Percentiles rank a stretch among this genome's conserved stretches.
Conservation (phyloP, 805 yeast genomes). For the Metschnikowia matae region DNA sequence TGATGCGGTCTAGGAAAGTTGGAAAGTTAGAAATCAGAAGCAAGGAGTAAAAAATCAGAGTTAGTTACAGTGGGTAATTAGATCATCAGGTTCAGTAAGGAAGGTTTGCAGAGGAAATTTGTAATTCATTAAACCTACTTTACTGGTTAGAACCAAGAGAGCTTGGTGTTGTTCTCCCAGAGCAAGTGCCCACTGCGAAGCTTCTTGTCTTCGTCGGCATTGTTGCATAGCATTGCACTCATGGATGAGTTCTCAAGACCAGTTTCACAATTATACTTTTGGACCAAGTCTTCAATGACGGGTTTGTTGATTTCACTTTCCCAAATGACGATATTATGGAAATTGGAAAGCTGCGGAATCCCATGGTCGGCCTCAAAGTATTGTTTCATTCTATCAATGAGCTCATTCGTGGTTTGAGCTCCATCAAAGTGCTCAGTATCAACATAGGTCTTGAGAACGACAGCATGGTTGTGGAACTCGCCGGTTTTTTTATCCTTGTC, state of each 20-base stretch:
- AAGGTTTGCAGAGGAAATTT: too few relatives aligned
- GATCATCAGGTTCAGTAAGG: neutral
- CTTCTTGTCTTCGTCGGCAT: slow-evolving; percentile 22
- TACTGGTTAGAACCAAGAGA: slow-evolving; percentile 36
- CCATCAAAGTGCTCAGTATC: slow-evolving; percentile 17
- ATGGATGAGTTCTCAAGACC: slow-evolving; percentile 33
- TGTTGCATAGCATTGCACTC: slow-evolving; percentile 32
- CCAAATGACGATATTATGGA: slow-evolving; percentile 29
- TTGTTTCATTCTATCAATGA: slow-evolving; percentile 13
- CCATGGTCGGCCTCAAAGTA: slow-evolving; percentile 16
- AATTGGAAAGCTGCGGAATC: slow-evolving; percentile 12
- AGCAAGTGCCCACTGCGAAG: slow-evolving; percentile 25
- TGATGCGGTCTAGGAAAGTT: neutral
- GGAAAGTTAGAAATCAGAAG: too few relatives aligned
- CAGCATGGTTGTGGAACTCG: slow-evolving; percentile 17
- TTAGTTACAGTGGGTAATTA: too few relatives aligned
- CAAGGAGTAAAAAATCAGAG: too few relatives aligned
- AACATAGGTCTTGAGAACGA: slow-evolving; percentile 27
- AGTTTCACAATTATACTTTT: slow-evolving; percentile 15
- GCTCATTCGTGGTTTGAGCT: slow-evolving; percentile 14
- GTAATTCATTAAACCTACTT: too few relatives aligned
- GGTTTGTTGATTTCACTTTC: slow-evolving; percentile 27
- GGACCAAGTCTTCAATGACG: slow-evolving; percentile 15
- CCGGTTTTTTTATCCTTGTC: slow-evolving; percentile 13
- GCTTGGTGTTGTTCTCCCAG: slow-evolving; percentile 41